Evolutionary conservation across 768 basidiomycete genomes (phyloP).

Genomic region (Vishniacozyma victoriae): DNA sequence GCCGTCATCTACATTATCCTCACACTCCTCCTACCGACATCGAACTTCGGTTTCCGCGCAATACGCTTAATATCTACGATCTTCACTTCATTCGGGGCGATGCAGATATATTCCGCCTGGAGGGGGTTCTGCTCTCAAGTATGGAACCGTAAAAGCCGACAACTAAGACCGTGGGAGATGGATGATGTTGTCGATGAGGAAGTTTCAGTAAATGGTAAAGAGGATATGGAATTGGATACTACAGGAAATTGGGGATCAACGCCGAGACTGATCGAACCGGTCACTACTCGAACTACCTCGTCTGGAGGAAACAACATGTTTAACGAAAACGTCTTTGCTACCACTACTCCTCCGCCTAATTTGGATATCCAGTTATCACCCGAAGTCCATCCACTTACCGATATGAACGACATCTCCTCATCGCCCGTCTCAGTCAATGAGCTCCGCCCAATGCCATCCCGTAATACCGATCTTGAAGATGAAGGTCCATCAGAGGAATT

Average conservation of each 20-base stretch:
- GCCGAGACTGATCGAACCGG: neutral
- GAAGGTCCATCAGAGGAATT: conserved; percentile 1
- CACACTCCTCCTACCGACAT: conserved; percentile 20
- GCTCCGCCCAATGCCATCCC: too few relatives aligned
- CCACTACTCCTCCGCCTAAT: neutral
- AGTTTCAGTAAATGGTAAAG: conserved; percentile 1
- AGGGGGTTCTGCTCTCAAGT: conserved; percentile 40
- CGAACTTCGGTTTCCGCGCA: conserved; percentile 23
- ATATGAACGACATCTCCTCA: conserved; percentile 9
- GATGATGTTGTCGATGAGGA: conserved; percentile 22
- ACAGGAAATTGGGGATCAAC: neutral
- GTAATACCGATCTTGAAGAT: too few relatives aligned
- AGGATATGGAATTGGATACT: conserved; percentile 1
- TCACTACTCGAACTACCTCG: neutral
- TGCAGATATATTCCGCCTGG: conserved; percentile 35
- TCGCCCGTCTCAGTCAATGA: too few relatives aligned
- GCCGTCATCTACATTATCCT: conserved; percentile 25
- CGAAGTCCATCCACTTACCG: conserved; percentile 20
- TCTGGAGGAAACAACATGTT: neutral
- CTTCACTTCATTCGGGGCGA: conserved; percentile 32
- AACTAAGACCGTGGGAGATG: conserved; percentile 42
- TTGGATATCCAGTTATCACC: neutral
- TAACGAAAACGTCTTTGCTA: neutral
- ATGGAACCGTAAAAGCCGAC: conserved; percentile 30
- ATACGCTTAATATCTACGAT: conserved; percentile 27